Conservation (phyloP, 768 basidiomycete species). For the Hydnomerulius pinastri region DNA sequence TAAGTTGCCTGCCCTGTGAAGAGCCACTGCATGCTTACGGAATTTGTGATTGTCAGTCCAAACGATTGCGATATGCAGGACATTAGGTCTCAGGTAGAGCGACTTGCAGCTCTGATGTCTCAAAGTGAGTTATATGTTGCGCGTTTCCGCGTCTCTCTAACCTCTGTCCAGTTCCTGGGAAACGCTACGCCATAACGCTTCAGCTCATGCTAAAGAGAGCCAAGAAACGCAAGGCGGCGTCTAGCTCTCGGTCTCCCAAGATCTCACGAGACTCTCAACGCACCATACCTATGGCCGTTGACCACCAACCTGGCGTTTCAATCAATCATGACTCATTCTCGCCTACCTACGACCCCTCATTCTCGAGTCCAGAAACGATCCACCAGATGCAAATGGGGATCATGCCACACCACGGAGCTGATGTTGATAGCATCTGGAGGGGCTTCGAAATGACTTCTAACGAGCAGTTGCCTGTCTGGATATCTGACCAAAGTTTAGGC, state of each 20-base stretch:
- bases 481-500: slow-evolving; percentile 81
- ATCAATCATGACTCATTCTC: slow-evolving; percentile 54
- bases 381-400: slow-evolving; percentile 34
- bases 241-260: slow-evolving; percentile 63
- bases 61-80: slow-evolving; percentile 77
- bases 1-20: slow-evolving; percentile 40
- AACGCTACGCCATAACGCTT: slow-evolving; percentile 87
- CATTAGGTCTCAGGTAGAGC: slow-evolving; percentile 77
- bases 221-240: slow-evolving; percentile 57
- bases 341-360: slow-evolving; percentile 53
- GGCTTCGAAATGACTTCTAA: slow-evolving; percentile 71
- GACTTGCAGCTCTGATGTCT: slow-evolving; percentile 72
- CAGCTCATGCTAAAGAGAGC: slow-evolving; percentile 86
- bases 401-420: slow-evolving; percentile 24
- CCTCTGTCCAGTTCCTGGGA: slow-evolving; percentile 72
- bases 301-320: slow-evolving; percentile 38
- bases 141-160: slow-evolving; percentile 8
- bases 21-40: not conserved
- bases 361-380: slow-evolving; percentile 34
- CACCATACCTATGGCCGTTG: slow-evolving; percentile 47
- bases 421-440: slow-evolving; percentile 72
- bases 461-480: slow-evolving; percentile 83
- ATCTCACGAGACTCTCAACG: slow-evolving; percentile 56
- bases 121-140: slow-evolving; percentile 55
- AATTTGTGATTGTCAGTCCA: slow-evolving; percentile 54